A percentile compares a stretch with the other conserved stretches of the same genome.
phyloP scores from a whole-genome alignment of 176 grass and related monocot genomes.

The Ensete glaucum region DNA sequence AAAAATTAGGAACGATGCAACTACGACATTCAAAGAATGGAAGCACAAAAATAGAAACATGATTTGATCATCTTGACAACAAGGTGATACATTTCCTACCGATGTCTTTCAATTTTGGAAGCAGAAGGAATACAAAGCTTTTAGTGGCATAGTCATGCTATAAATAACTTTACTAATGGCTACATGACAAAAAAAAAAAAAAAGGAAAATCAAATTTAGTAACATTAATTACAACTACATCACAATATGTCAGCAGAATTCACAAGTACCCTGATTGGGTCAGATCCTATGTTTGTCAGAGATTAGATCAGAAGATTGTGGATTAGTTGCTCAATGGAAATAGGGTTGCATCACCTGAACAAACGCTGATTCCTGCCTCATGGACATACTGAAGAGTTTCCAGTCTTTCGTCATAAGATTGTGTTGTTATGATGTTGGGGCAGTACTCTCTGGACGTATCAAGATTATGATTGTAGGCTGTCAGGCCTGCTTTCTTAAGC shows the following conservation, averaged over 20 bases:
- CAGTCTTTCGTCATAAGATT: conserved; percentile 89
- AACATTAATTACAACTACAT: background rate
- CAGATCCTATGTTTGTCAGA: background rate
- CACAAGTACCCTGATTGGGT: background rate
- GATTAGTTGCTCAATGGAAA: background rate
- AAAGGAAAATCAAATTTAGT: background rate
- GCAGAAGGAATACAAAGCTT: background rate
- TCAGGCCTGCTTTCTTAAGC: conserved; percentile 96
- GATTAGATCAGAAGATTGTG: background rate
- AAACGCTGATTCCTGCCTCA: conserved; percentile 85
- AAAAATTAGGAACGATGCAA: no score
- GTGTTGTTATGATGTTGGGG: conserved; percentile 95
- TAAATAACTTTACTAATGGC: background rate
- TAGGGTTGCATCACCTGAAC: conserved; percentile 46
- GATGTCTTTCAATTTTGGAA: background rate
- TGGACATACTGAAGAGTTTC: conserved; percentile 79
- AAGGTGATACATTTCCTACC: background rate
- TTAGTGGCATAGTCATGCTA: background rate
- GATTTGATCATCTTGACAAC: no score
- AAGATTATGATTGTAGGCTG: conserved; percentile 98
- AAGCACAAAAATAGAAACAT: no score
- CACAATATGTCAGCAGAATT: background rate
- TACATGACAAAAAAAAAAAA: background rate
- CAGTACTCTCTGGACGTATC: conserved; percentile 99
- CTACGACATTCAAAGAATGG: no score